Conservation (phyloP, 192 early-diverging fungal genomes). For the Entomortierella chlamydospora region DNA sequence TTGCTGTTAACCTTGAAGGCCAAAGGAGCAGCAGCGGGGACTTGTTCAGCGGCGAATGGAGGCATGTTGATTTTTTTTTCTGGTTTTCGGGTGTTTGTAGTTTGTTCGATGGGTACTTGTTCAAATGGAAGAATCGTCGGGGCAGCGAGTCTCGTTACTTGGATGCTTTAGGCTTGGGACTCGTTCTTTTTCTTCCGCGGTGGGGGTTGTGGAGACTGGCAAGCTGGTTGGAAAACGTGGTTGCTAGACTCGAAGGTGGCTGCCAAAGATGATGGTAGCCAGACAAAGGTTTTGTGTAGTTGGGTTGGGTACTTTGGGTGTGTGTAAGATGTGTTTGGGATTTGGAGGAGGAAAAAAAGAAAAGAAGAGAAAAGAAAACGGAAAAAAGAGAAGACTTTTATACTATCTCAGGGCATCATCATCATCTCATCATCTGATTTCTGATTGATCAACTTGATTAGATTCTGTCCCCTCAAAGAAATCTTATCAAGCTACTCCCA, state of each 20-base stretch:
- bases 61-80: conserved; percentile 33
- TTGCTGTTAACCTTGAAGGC: conserved; percentile 90
- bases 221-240: conserved; percentile 84
- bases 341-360: conserved; percentile 22
- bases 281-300: conserved; percentile 32
- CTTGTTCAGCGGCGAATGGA: conserved; percentile 53
- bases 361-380: conserved; percentile 12
- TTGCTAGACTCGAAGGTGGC: conserved; percentile 58
- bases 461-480: not conserved
- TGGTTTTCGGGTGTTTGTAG: conserved; percentile 7
- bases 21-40: conserved; percentile 58
- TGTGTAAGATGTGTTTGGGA: conserved; percentile 19
- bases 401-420: conserved; percentile 14
- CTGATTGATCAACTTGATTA: conserved; percentile 4
- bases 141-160: conserved; percentile 48
- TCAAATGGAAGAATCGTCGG: conserved; percentile 42
- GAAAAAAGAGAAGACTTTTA: conserved; percentile 6
- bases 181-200: conserved; percentile 77
- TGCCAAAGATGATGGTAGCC: conserved; percentile 52
- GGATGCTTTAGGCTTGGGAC: conserved; percentile 75
- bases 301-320: conserved; percentile 11
- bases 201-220: conserved; percentile 84
- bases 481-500: conserved; percentile 19
- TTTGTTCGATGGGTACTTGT: not conserved
- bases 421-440: conserved; percentile 6